Conservation (phyloP, 352 stramenopile genomes). For the Pythium volutum region DNA sequence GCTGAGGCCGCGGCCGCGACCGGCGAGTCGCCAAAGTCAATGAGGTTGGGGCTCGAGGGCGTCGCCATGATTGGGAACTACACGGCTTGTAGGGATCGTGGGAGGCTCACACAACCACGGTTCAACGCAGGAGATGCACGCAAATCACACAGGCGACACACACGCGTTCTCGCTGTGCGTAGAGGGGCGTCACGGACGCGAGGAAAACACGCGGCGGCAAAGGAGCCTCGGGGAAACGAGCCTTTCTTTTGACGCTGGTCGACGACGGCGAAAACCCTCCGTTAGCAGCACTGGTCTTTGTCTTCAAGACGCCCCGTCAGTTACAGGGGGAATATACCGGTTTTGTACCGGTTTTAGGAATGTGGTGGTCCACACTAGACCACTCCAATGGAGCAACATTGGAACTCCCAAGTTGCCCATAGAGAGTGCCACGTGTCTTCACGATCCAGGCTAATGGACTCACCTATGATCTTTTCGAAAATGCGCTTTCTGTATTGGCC, state of each 20-base stretch:
- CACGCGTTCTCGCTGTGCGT: neutral
- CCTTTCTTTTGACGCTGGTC: neutral
- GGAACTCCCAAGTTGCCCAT: neutral
- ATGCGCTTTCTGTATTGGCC: neutral
- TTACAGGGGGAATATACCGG: constrained; percentile 9
- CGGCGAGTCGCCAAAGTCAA: constrained; percentile 29
- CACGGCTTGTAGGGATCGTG: neutral
- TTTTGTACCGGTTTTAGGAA: constrained; percentile 6
- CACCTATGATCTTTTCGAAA: no score
- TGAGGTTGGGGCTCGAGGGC: constrained; percentile 29
- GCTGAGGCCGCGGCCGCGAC: neutral
- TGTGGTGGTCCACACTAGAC: neutral
- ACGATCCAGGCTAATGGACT: neutral
- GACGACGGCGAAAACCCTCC: no score
- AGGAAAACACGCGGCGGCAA: neutral
- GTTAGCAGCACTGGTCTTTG: neutral
- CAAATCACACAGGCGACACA: neutral
- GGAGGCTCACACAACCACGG: constrained; percentile 2
- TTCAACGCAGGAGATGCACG: constrained; percentile 1
- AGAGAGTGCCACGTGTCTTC: constrained; percentile 24
- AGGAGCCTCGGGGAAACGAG: neutral
- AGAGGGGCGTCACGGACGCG: neutral
- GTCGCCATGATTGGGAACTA: constrained; percentile 12
- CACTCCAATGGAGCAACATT: neutral
- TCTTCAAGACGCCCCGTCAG: constrained; percentile 19